Evolutionary conservation across 192 early-diverging fungal genomes (phyloP), one percentile per base, ranked within the genome.

Genomic region (Coemansia sp.): DNA sequence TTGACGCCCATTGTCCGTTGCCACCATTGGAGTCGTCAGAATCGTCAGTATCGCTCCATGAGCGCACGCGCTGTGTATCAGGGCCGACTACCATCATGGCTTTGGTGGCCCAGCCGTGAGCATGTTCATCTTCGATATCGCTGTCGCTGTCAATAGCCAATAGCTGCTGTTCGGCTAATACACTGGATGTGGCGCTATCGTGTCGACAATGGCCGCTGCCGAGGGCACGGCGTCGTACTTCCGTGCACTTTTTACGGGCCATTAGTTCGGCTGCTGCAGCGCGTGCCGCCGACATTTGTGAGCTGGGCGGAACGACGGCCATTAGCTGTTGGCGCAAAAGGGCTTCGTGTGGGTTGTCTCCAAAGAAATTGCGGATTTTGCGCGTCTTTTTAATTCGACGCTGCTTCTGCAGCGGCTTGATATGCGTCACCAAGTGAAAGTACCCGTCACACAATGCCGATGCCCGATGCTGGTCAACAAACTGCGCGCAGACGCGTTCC

Each of bases 281-380:
- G 0, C 76, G 61, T 0, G 75, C 75, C 1, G 81, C 81, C 17
- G 63, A 37, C 53, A 40, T 29, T 4, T 83, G 81, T 39, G 81
- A 78, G 69, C 81, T 83, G 3, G 81, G 81, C 42, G 81, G 81
- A 1, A 83, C 81, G 13, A 83, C 72, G 3, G 81, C 75, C 69
- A 83, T 74, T 37, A 75, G 66, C 71, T 85, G 90, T 75, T 75
- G 73, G 35, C 79, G 72, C 70, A 91, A 63, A 34, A 85, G 77
- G 33, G 88, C 87, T 37, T 77, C 77, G 14, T 86, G 74, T 21
- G 86, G 88, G 27, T 87, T 76, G 51, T 85, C 76, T 33, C 90
- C 90, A 83, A 91, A 91, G 77, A 91, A 91, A 53, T 86, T 88
- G 68, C 80, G 75, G 40, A 91, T 77, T 67, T 88, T 88, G 62